Conservation (phyloP, 768 basidiomycete genomes). For the Arthromyces matolae region DNA sequence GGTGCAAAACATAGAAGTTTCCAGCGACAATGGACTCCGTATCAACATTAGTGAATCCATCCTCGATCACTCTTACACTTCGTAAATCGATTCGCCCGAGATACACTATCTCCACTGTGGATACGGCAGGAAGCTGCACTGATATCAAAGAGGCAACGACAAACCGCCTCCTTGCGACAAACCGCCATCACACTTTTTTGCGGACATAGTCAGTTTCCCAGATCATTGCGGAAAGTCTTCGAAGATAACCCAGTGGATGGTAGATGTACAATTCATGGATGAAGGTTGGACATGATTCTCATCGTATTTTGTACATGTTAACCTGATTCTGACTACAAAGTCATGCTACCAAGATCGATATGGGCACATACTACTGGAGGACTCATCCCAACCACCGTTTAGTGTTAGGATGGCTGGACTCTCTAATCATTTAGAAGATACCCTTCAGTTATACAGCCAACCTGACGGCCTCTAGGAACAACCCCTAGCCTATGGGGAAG, state of each 20-base stretch:
- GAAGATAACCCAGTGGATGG: slow-evolving; percentile 23
- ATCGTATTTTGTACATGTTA: no score
- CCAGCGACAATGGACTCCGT: no score
- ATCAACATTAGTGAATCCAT: no score
- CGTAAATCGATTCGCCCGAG: slow-evolving; percentile 13
- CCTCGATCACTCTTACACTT: no score
- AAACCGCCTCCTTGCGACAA: slow-evolving; percentile 15
- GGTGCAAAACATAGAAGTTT: no score
- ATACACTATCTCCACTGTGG: slow-evolving; percentile 19
- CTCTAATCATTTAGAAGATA: no score
- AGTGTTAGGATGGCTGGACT: no score
- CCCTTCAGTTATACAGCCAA: slow-evolving; percentile 4
- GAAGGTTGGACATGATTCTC: slow-evolving; percentile 5
- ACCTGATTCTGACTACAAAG: no score
- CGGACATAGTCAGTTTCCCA: slow-evolving; percentile 24
- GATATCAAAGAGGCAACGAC: slow-evolving; percentile 19
- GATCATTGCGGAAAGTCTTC: slow-evolving; percentile 10
- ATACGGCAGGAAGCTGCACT: slow-evolving; percentile 15
- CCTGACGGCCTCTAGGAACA: neutral
- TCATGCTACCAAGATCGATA: no score
- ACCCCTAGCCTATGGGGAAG: neutral
- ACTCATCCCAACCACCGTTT: slow-evolving; percentile 1
- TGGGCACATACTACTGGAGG: no score
- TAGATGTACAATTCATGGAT: slow-evolving; percentile 5
- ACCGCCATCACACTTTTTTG: slow-evolving; percentile 15